Percentiles rank a stretch among this genome's conserved stretches.
These are phyloP conservation scores for Citrus cavaleriei DNA, from an alignment of 345 rosid species.

Conservation along the genomic window DNA sequence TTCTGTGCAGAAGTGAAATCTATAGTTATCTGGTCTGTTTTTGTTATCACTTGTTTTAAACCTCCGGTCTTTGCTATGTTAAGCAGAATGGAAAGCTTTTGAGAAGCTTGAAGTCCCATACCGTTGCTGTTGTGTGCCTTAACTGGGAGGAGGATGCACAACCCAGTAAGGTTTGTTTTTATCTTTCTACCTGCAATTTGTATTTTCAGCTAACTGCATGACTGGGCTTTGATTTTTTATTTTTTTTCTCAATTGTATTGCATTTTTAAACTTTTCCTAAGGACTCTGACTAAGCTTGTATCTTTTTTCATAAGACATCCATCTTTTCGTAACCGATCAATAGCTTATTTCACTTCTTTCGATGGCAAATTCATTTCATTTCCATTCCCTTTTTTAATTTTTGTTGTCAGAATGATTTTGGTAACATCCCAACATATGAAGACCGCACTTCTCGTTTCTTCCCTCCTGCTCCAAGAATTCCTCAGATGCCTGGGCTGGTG, in stretches of 20 bases:
- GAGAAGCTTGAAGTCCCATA: slow-evolving; percentile 71
- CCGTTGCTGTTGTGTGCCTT: slow-evolving; percentile 75
- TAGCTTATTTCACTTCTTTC: not conserved
- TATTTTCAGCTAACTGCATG: not conserved
- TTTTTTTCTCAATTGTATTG: not conserved
- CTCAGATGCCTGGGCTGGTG: slow-evolving; percentile 72
- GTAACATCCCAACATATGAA: slow-evolving; percentile 45
- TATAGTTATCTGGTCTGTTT: not conserved
- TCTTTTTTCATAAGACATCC: not conserved
- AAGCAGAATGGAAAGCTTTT: slow-evolving; percentile 72
- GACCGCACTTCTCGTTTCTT: slow-evolving; percentile 89
- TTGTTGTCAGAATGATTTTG: slow-evolving; percentile 43
- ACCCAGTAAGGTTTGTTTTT: slow-evolving; percentile 33
- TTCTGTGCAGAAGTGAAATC: not conserved
- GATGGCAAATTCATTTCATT: not conserved
- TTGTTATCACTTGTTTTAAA: not conserved
- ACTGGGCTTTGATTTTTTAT: not conserved
- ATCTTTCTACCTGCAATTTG: not conserved
- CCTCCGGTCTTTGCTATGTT: slow-evolving; percentile 5
- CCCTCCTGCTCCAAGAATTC: slow-evolving; percentile 88
- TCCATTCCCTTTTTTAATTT: not conserved
- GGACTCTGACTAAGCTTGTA: not conserved
- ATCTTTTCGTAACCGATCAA: not conserved
- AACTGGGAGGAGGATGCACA: slow-evolving; percentile 83
- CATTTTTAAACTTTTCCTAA: slow-evolving; percentile 2